Conservation (phyloP, 208 protist species). For the Leishmania gerbilli region DNA sequence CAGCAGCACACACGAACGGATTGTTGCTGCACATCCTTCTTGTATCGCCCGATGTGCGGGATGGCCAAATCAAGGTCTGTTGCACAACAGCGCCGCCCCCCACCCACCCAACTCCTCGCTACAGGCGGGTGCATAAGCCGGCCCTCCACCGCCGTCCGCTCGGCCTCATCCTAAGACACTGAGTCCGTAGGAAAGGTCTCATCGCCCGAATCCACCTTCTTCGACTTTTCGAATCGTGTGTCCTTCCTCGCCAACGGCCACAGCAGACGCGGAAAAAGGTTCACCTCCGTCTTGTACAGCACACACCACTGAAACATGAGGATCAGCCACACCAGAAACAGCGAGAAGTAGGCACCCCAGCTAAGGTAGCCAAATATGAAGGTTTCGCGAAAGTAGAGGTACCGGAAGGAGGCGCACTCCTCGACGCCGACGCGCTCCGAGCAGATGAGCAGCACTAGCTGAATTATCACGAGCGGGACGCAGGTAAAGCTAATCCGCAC, state of each 20-base stretch:
- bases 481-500: conserved; percentile 43
- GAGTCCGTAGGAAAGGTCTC: not conserved
- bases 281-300: conserved; percentile 11
- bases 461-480: conserved; percentile 32
- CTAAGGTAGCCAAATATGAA: conserved; percentile 56
- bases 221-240: not conserved
- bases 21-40: not conserved
- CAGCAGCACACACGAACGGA: not conserved
- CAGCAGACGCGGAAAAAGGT: conserved; percentile 32
- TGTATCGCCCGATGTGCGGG: not conserved
- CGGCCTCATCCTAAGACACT: not conserved
- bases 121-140: not conserved
- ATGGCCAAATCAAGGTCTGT: not conserved
- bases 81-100: not conserved
- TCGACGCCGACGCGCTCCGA: conserved; percentile 3
- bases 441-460: conserved; percentile 38
- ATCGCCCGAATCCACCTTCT: not conserved
- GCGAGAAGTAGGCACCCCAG: conserved; percentile 32
- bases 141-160: not conserved
- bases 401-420: conserved; percentile 5
- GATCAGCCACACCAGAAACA: conserved; percentile 50
- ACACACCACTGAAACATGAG: conserved; percentile 32
- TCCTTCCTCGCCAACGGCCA: conserved; percentile 20
- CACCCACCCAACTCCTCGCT: not conserved
- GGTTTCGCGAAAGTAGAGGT: conserved; percentile 8